Base-by-base conservation (phyloP, 1,284 basidiomycete species). In the Rhizopogon parksii region DNA sequence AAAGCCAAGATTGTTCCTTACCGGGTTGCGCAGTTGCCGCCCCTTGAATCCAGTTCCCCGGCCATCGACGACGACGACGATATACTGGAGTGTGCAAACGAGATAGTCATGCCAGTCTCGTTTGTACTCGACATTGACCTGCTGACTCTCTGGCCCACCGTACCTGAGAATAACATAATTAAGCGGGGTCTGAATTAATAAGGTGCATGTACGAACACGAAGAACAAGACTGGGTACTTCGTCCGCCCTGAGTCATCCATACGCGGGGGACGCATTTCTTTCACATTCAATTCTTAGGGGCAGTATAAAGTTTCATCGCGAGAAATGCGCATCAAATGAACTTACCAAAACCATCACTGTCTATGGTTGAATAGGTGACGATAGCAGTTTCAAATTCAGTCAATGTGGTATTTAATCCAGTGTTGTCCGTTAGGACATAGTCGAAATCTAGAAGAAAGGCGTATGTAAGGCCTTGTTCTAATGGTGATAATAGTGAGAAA, bases 31-130 rank as follows among this genome's bases (percentile, higher is more conserved):
- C 66, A 96, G 71, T 52, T 72, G 71, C 30, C 93, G 78, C 0
- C 95, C 95, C 65, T 88, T 90, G 70, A 77, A 91, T 1, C 95
- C 95, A 0, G 95, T 98, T 0, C 95, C 95, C n/a, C 95, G 80
- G 0, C 91, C 93, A 65, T 98, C 95, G 38, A 97, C 85, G 11
- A 80, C 71, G 42, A 96, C 89, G 24, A 95, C 76, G 40, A 99
- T 77, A 67, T 95, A 97, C 57, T 91, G 83, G 39, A 91, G 72
- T 27, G 81, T 78, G 57, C 87, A 87, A 2, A 87, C 88, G 19
- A 97, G 77, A 69, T 88, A 95, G 54, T 91, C 77, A 59, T 93
- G 83, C 91, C 92, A 98, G 68, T 89, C 87, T 12, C 84, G 78
- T 17, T 67, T 63, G 69, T 82, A 96, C 34, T 67, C 68, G 21